Evolutionary conservation across 768 basidiomycete species (phyloP), one percentile per base, ranked within the genome.

Genomic region (Leccinum arenicola): DNA sequence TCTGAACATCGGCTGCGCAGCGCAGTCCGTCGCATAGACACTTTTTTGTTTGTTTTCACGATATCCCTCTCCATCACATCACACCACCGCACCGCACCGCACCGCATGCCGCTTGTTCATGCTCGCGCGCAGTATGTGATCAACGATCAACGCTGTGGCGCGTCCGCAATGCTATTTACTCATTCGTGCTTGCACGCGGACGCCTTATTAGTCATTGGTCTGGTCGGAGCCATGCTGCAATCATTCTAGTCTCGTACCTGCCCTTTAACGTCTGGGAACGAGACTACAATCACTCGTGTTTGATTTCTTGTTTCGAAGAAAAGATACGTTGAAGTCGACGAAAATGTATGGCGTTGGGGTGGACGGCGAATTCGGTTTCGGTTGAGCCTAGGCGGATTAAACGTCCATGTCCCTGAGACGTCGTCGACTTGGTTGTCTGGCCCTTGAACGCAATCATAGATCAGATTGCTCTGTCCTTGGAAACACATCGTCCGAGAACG

Each of bases 21-120:
- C 17, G 25, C 49, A 50, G 25, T 27, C 49, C 15, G 17, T 29
- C 49, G 49, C 25, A 68, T 58, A 59, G 45, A 40, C 40, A 59
- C 52, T 50, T 2, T 49, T 4, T 23, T 25, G 21, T 3, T 43
- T 43, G 6, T 21, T 21, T 23, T 17, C 8, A 49, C 48, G 48
- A 49, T 49, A 49, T 49, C 48, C 23, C 21, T 7, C 12, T 25
- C 21, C 48, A 12, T 49, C 47, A 49, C 21, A n/a, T 43, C 40
- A 8, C 40, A n/a, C 31, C 31, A 4, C 4, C 40, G 10, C n/a
- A 33, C 3, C n/a, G 10, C n/a, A 43, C 11, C 40, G n/a, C 40
- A 43, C 21, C 19, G 43, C 43, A 45, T 45, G 43, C 19, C 43
- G 19, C 11, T 45, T 45, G 43, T 45, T 11, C 43, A 11, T 45